phyloP scores from a whole-genome alignment of 148 eudicot species.

The Chenopodium berlandieri region DNA sequence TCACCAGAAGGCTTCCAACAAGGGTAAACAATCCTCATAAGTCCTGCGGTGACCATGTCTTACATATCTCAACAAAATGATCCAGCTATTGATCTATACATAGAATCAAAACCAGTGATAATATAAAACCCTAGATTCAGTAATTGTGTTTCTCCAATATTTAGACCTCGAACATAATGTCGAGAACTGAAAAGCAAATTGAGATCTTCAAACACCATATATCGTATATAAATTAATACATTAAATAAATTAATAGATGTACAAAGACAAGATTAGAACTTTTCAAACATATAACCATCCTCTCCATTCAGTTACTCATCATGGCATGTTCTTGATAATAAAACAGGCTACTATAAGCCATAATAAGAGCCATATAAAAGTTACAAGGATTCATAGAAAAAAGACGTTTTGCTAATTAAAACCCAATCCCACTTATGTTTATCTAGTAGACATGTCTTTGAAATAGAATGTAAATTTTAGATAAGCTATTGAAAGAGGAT shows the following conservation, averaged over 20 bases:
- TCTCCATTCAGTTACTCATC: not conserved
- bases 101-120: constrained; percentile 21
- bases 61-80: constrained; percentile 44
- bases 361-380: not conserved
- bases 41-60: constrained; percentile 55
- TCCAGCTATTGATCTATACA: constrained; percentile 32
- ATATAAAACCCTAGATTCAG: constrained; percentile 15
- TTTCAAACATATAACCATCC: not conserved
- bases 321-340: not conserved
- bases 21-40: constrained; percentile 44
- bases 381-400: not conserved
- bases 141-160: constrained; percentile 24
- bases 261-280: not conserved
- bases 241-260: not conserved
- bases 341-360: not conserved
- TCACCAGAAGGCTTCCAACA: constrained; percentile 60
- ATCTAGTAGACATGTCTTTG: no score
- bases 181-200: constrained; percentile 24
- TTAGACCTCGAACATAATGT: constrained; percentile 26
- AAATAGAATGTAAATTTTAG: no score
- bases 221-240: constrained; percentile 24
- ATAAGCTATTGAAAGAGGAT: no score
- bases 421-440: not conserved
- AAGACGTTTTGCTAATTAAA: not conserved
- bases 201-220: constrained; percentile 43